Percentiles rank a stretch among this genome's conserved stretches.
Conservation (phyloP, 192 early-diverging fungal genomes). For the Coemansia interrupta region DNA sequence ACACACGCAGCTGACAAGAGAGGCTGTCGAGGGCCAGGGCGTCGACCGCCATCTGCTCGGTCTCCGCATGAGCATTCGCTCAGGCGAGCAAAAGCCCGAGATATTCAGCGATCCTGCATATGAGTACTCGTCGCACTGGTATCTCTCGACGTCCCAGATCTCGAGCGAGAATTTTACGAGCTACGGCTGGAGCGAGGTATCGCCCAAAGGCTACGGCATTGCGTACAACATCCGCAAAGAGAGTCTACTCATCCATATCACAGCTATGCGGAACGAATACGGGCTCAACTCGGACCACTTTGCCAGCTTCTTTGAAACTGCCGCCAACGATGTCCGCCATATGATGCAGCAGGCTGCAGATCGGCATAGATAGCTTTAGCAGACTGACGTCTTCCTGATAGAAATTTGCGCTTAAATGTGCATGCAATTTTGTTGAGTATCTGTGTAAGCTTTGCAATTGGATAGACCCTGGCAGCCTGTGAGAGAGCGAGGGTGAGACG, state of each 20-base stretch:
- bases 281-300: constrained; percentile 60
- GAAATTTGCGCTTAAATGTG: neutral
- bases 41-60: constrained; percentile 91
- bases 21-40: constrained; percentile 76
- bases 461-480: no score
- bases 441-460: no score
- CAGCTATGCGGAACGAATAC: constrained; percentile 60
- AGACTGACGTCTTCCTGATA: neutral
- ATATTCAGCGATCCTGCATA: constrained; percentile 88
- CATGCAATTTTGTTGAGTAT: no score
- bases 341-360: constrained; percentile 25
- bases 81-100: constrained; percentile 72
- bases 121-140: constrained; percentile 84
- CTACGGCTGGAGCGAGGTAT: constrained; percentile 88
- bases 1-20: constrained; percentile 78
- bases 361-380: neutral
- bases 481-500: no score
- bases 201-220: constrained; percentile 86
- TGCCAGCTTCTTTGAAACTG: constrained; percentile 73
- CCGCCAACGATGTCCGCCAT: constrained; percentile 74
- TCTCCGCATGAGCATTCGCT: constrained; percentile 71
- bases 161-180: constrained; percentile 87
- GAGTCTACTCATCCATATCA: constrained; percentile 83
- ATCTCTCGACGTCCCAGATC: constrained; percentile 90
- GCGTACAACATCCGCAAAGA: constrained; percentile 93